Evolutionary conservation across 208 protist species (phyloP), one percentile per base, ranked within the genome.

Genomic region (Trypanosoma avium): DNA sequence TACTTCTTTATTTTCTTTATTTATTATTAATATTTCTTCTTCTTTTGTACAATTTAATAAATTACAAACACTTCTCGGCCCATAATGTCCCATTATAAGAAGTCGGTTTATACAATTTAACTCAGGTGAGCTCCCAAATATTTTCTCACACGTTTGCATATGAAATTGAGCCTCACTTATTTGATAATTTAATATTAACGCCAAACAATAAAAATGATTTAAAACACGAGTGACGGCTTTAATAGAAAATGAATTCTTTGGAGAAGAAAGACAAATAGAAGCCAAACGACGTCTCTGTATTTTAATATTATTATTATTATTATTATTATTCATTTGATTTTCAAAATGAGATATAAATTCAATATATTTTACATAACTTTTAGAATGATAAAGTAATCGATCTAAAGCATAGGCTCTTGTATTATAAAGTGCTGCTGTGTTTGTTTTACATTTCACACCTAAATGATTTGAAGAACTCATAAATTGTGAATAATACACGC

Each of bases 401-500:
- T 66, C 49, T 15, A 72, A 35, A 2, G 67, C 58, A 9, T 57
- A 47, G 21, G 17, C 10, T n/a, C 67, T 27, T n/a, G 58, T 19
- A 33, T 19, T 17, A 32, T 66, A 22, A 43, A 66, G 15, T 1
- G 29, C 49, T 6, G 57, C 50, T n/a, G 38, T 33, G 19, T 46
- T 61, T 5, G 47, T 17, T n/a, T 19, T 49, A 7, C 48, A 48
- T 26, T 30, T 38, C 0, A 19, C 26, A 1, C 10, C 30, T 4
- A 32, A 19, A 8, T 43, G 0, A 27, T 5, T 55, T 42, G 4
- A 6, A 8, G 21, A 13, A 24, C 21, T 79, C 35, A 61, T 50
- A 35, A 71, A 26, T 36, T 84, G 68, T 2, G 75, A 53, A 49
- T 79, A 73, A 54, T 84, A 75, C 35, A 84, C 65, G 15, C 68